A percentile compares a stretch with the other conserved stretches of the same genome.
Evolutionary conservation across 2,329 filamentous ascomycete species (phyloP).

Genomic region (Hirsutella minnesotensis): DNA sequence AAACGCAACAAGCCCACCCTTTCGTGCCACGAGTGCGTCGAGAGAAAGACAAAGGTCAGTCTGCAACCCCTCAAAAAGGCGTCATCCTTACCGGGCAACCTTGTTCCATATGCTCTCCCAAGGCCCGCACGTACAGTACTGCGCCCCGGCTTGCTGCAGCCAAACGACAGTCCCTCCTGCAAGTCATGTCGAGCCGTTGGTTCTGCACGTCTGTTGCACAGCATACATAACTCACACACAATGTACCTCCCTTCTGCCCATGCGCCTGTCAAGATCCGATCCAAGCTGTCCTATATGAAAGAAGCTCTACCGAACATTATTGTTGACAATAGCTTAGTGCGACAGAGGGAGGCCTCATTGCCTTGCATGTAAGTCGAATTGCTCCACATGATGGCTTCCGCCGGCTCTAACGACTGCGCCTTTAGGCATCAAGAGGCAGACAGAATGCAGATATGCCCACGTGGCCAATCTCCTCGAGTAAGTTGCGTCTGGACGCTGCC

Average conservation of each 20-base stretch:
- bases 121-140: too few relatives aligned
- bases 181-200: background rate
- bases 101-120: too few relatives aligned
- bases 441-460: conserved; percentile 61
- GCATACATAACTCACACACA: background rate
- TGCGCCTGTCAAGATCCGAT: too few relatives aligned
- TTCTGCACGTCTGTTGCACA: background rate
- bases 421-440: conserved; percentile 63
- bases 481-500: conserved; percentile 16
- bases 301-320: too few relatives aligned
- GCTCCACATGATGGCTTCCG: background rate
- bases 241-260: background rate
- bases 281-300: too few relatives aligned
- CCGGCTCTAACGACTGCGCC: conserved; percentile 14
- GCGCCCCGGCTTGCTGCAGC: too few relatives aligned
- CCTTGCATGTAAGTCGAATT: conserved; percentile 42
- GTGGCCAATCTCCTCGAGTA: conserved; percentile 69
- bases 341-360: conserved; percentile 62
- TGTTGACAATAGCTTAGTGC: conserved; percentile 37
- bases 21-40: conserved; percentile 69
- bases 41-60: conserved; percentile 68
- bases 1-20: conserved; percentile 76
- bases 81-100: background rate
- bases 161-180: background rate
- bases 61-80: background rate